Evolutionary conservation across 1,284 basidiomycete genomes (phyloP), one percentile per base, ranked within the genome.

Genomic region (Ganoderma resinaceum): DNA sequence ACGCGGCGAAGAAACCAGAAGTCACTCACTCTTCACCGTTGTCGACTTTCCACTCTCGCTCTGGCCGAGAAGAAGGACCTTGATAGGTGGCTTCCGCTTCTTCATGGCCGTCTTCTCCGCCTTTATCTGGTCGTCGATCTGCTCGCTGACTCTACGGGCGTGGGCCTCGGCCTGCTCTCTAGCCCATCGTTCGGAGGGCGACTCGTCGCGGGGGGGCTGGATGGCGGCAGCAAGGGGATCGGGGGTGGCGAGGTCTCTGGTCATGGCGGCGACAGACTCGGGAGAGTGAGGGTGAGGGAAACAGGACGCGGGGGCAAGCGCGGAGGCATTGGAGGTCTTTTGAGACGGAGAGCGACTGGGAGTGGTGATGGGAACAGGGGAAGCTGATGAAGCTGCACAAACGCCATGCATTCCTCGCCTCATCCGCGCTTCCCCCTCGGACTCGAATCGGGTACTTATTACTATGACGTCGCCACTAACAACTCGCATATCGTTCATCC

Each of bases 101-200:
- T 83, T 89, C 67, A 86, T 79, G 0, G 79, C 82, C 18, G 83
- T 81, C 70, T 80, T 83, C 73, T 91, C 90, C 60, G 80, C 82
- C 59, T 84, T 83, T 53, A 93, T 79, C 76, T 87, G 85, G 66
- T 89, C 89, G 81, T 93, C 91, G 71, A 93, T 93, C 69, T 86
- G 84, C 59, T 91, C 89, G 76, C 87, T 91, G 55, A 81, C 81
- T 66, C 82, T 82, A 74, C 85, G 84, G 0, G 90, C 91, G 68
- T 89, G 86, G 0, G 84, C 83, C 76, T 93, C 91, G 8, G 83
- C 83, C 33, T 79, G 80, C 71, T 89, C 86, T 37, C 91, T 81
- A 18, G 78, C 80, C 37, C 83, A 82, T 57, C 84, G 84, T 65
- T 87, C 83, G 37, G 86, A 84, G 1, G 82, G 79, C 0, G 87